Evolutionary conservation across 2,329 filamentous ascomycete species (phyloP), one percentile per base, ranked within the genome.

Genomic region (Ophiosphaerella korrae): DNA sequence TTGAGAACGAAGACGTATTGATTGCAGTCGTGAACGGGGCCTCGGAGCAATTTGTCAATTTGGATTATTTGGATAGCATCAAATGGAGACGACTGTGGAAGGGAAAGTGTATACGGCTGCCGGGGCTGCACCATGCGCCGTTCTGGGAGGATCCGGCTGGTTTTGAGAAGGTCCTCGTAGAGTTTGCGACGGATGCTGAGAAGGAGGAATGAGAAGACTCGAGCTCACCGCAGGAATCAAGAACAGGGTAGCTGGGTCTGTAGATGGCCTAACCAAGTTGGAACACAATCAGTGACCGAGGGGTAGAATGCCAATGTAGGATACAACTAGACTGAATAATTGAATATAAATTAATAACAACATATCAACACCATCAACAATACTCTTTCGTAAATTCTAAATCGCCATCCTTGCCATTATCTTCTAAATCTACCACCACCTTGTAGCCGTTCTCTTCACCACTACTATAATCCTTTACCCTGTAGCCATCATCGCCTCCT

Each of bases 21-120:
- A 34, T 65, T 23, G 67, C 57, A 6, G 68, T 73, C 3, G 60
- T 72, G 7, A 71, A 72, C 50, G 68, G 69, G 1, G 57, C 29
- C 3, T 54, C 59, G 1, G 69, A 72, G 39, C 67, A 63, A 32
- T 72, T 61, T 48, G 57, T 73, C 6, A 60, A 69, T 36, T 35
- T 73, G 33, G 67, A 66, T 3, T 73, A 67, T 48, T n/a, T 71
- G 31, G 62, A 70, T 23, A 52, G 18, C 16, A 55, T 71, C 9
- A 48, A 52, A 35, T 71, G 61, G 58, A 58, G 43, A 45, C 65
- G 50, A 12, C 42, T 71, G 26, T 71, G 68, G 68, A 57, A 53
- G 40, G 62, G 61, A 1, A 52, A 62, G 52, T 66, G 61, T 41
- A n/a, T 68, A 5, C 45, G 58, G 21, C n/a, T 71, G 40, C 51